Evolutionary conservation across 768 basidiomycete genomes (phyloP).

Genomic region (Gautieria morchelliformis): DNA sequence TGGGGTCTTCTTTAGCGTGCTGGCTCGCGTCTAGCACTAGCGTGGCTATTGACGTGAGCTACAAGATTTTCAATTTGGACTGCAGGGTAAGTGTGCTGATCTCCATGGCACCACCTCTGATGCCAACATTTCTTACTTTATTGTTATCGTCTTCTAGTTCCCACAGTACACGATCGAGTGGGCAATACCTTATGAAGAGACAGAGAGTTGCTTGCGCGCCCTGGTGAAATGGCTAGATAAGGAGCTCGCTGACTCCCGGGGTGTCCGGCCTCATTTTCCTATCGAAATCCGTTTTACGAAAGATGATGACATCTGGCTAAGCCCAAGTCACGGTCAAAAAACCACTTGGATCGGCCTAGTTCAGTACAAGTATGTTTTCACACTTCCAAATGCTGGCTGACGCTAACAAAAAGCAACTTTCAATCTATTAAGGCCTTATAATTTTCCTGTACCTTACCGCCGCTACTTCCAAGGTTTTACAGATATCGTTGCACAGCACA

Average conservation of each 20-base stretch:
- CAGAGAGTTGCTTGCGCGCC: constrained; percentile 59
- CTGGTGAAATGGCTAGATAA: constrained; percentile 61
- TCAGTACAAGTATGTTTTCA: constrained; percentile 73
- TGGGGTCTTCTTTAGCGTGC: constrained; percentile 50
- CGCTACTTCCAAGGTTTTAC: constrained; percentile 72
- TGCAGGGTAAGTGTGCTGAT: constrained; percentile 56
- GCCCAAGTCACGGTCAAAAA: constrained; percentile 68
- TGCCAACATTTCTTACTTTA: constrained; percentile 8
- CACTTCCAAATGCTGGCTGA: background rate
- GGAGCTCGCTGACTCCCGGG: constrained; percentile 58
- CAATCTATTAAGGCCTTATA: constrained; percentile 59
- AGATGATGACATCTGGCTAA: constrained; percentile 88
- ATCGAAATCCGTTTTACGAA: constrained; percentile 88
- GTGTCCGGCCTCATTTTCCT: constrained; percentile 83
- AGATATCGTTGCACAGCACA: constrained; percentile 51
- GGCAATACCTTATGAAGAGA: constrained; percentile 71
- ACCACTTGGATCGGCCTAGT: constrained; percentile 96
- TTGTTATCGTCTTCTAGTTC: constrained; percentile 39
- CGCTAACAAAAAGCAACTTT: background rate
- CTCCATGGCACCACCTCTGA: background rate
- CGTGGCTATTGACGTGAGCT: constrained; percentile 68
- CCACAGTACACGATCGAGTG: constrained; percentile 94
- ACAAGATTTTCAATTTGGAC: constrained; percentile 86
- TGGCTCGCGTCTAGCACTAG: constrained; percentile 54
- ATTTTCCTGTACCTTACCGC: constrained; percentile 72